These are phyloP conservation scores for Colletotrichum liaoningense DNA, from an alignment of 2,329 filamentous ascomycete species.

Conservation along the genomic window DNA sequence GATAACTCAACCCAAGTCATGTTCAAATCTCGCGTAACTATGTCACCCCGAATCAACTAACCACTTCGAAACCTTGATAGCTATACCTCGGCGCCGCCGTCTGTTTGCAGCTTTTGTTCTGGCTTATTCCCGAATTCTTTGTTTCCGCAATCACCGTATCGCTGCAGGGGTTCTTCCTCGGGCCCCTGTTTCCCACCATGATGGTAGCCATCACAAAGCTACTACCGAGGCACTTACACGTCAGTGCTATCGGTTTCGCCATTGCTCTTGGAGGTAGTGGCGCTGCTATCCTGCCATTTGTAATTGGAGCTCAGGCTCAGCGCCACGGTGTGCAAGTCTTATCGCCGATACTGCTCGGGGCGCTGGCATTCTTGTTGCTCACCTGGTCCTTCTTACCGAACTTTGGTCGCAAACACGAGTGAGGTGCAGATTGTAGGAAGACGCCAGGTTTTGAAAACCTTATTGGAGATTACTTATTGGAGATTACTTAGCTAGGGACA, in stretches of 20 bases:
- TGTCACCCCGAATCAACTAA: not conserved
- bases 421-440: not conserved
- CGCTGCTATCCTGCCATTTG: conserved; percentile 74
- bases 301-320: conserved; percentile 74
- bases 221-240: conserved; percentile 79
- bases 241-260: conserved; percentile 81
- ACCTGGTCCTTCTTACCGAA: conserved; percentile 60
- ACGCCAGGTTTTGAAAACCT: too few relatives aligned
- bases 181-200: conserved; percentile 81
- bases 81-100: conserved; percentile 74
- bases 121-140: conserved; percentile 82
- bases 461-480: too few relatives aligned
- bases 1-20: not conserved
- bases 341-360: conserved; percentile 65
- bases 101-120: conserved; percentile 77
- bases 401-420: conserved; percentile 52
- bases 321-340: conserved; percentile 65
- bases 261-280: conserved; percentile 81
- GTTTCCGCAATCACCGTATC: conserved; percentile 78
- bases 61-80: conserved; percentile 34
- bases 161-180: conserved; percentile 80
- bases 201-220: conserved; percentile 77
- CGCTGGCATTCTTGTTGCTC: conserved; percentile 56
- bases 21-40: not conserved
- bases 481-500: too few relatives aligned